A percentile compares a stretch with the other conserved stretches of the same genome.
These are phyloP conservation scores for Phytophthora europaea DNA, from an alignment of 352 stramenopile species.

Conservation along the genomic window DNA sequence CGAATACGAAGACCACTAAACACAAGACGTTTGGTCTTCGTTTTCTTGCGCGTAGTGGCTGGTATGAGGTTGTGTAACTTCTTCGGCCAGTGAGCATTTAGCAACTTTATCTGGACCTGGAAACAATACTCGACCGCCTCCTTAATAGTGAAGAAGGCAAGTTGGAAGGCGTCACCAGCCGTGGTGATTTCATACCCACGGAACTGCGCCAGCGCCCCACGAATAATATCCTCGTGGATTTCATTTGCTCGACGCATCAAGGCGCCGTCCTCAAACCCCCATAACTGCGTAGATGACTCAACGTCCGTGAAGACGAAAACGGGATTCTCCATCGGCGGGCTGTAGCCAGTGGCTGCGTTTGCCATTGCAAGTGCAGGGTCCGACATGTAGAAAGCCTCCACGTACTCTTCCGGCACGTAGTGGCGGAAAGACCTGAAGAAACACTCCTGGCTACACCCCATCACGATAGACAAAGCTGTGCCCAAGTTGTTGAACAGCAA, in stretches of 20 bases:
- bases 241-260: constrained; percentile 63
- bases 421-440: constrained; percentile 45
- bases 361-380: constrained; percentile 45
- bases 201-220: constrained; percentile 44
- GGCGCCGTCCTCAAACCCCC: constrained; percentile 42
- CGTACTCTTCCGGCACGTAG: constrained; percentile 61
- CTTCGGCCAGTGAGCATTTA: constrained; percentile 52
- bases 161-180: constrained; percentile 65
- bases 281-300: constrained; percentile 65
- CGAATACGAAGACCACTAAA: constrained; percentile 66
- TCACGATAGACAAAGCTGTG: constrained; percentile 51
- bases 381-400: constrained; percentile 54
- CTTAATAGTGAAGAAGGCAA: constrained; percentile 64
- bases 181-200: constrained; percentile 74
- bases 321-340: constrained; percentile 47
- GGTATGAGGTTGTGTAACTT: constrained; percentile 53
- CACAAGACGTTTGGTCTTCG: constrained; percentile 51
- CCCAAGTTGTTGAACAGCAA: constrained; percentile 60
- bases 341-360: constrained; percentile 33
- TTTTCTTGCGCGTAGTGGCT: constrained; percentile 43
- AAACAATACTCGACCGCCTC: constrained; percentile 70
- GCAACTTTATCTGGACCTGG: constrained; percentile 58
- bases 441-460: constrained; percentile 63
- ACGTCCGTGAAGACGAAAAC: constrained; percentile 82
- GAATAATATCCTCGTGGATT: constrained; percentile 65